phyloP scores from a whole-genome alignment of 495 filamentous ascomycete species.

The Podospora appendiculata region DNA sequence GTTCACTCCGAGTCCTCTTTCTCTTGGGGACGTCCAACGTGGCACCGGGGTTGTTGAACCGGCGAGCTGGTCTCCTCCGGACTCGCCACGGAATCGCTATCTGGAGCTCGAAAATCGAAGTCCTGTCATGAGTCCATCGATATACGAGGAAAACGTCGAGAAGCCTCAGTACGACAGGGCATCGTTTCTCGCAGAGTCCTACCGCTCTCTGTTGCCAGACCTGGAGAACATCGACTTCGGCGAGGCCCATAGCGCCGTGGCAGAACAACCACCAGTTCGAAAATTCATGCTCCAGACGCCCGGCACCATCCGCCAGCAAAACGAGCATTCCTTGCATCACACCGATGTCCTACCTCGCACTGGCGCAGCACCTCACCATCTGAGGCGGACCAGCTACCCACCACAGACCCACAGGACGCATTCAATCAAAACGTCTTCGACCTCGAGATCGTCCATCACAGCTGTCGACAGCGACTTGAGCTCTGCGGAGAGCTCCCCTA shows the following conservation, averaged over 20 bases:
- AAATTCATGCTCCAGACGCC: neutral
- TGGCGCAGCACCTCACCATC: neutral
- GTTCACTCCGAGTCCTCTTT: neutral
- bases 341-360: neutral
- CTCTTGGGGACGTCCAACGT: no score
- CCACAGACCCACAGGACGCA: neutral
- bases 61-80: neutral
- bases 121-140: no score
- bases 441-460: neutral
- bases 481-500: no score
- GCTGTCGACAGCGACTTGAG: neutral
- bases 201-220: slow-evolving; percentile 14
- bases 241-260: neutral
- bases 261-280: neutral
- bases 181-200: slow-evolving; percentile 8
- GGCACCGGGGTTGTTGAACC: no score
- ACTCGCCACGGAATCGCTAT: neutral
- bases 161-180: slow-evolving; percentile 9
- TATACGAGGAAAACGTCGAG: no score
- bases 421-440: neutral
- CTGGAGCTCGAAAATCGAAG: neutral
- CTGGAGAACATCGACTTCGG: slow-evolving; percentile 1
- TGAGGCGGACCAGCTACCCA: neutral
- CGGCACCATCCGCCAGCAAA: no score
- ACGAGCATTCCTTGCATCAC: neutral